Conservation (phyloP, 768 basidiomycete genomes). For the Macrolepiota dolichaula region DNA sequence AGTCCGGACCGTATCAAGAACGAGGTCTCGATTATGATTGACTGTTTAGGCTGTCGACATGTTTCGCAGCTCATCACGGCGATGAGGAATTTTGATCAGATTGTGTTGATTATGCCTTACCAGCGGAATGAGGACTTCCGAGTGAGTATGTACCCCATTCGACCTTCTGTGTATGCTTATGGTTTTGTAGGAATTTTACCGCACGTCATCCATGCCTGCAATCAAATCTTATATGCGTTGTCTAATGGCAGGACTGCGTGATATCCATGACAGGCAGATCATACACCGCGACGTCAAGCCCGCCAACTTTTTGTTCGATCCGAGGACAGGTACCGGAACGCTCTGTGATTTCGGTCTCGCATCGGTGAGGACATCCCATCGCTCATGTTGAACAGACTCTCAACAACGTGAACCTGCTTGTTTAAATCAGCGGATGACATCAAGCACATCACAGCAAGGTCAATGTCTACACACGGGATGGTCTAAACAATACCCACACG, state of each 20-base stretch:
- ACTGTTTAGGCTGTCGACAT: constrained; percentile 80
- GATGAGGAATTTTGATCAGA: constrained; percentile 86
- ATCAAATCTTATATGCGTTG: constrained; percentile 88
- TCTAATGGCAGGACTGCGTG: constrained; percentile 85
- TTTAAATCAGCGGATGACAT: constrained; percentile 51
- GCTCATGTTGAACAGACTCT: not conserved
- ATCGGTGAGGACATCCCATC: constrained; percentile 53
- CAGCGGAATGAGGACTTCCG: constrained; percentile 91
- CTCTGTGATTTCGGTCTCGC: constrained; percentile 96
- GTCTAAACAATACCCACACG: constrained; percentile 63
- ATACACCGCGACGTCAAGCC: constrained; percentile 98
- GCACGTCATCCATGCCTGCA: constrained; percentile 64
- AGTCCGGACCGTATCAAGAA: constrained; percentile 90
- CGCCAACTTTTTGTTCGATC: constrained; percentile 94
- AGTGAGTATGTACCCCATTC: constrained; percentile 42
- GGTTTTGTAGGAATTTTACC: constrained; percentile 67
- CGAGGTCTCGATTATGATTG: constrained; percentile 88
- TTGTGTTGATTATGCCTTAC: constrained; percentile 93
- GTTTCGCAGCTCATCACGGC: constrained; percentile 93
- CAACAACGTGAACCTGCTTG: not conserved
- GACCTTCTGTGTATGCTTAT: not conserved
- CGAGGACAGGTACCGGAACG: constrained; percentile 76
- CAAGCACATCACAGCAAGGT: constrained; percentile 37
- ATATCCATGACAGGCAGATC: constrained; percentile 81
- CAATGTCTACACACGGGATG: constrained; percentile 79